These are phyloP conservation scores for Massarina eburnea DNA, from an alignment of 2,329 filamentous ascomycete species.

Conservation along the genomic window DNA sequence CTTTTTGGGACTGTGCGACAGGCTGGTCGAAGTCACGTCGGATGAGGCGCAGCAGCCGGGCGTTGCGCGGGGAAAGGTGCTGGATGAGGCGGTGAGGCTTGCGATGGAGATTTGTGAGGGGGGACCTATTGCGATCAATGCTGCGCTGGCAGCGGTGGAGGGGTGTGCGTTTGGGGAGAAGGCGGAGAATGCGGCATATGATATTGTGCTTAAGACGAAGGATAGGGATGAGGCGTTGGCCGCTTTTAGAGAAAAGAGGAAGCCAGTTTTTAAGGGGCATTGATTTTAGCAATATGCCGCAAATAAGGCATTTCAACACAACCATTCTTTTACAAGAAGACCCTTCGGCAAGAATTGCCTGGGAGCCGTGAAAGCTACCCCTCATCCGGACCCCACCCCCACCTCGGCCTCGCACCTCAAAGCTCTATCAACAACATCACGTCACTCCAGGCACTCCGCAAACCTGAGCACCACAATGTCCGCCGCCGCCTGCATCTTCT, in stretches of 20 bases:
- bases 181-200: slow-evolving; percentile 86
- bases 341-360: too few species aligned
- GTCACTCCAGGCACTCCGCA: slow-evolving; percentile 11
- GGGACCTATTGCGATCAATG: slow-evolving; percentile 78
- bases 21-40: slow-evolving; percentile 77
- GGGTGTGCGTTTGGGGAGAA: slow-evolving; percentile 66
- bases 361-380: too few species aligned
- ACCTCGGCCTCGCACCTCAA: slow-evolving; percentile 2
- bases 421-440: slow-evolving; percentile 19
- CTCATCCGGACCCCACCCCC: slow-evolving; percentile 6
- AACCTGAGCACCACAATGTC: slow-evolving; percentile 52
- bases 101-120: slow-evolving; percentile 87
- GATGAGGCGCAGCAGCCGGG: slow-evolving; percentile 54
- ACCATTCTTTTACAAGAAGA: too few species aligned
- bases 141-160: slow-evolving; percentile 76
- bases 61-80: slow-evolving; percentile 65
- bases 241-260: slow-evolving; percentile 80
- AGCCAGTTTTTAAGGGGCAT: slow-evolving; percentile 64
- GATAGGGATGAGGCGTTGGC: slow-evolving; percentile 85
- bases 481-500: slow-evolving; percentile 89
- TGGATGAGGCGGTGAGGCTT: slow-evolving; percentile 75
- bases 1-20: slow-evolving; percentile 85
- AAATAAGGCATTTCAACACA: too few species aligned
- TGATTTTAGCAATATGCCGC: too few species aligned
- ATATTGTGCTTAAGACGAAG: slow-evolving; percentile 77